Base-by-base conservation (phyloP, 2,329 filamentous ascomycete species). In the Penicillium sp. region DNA sequence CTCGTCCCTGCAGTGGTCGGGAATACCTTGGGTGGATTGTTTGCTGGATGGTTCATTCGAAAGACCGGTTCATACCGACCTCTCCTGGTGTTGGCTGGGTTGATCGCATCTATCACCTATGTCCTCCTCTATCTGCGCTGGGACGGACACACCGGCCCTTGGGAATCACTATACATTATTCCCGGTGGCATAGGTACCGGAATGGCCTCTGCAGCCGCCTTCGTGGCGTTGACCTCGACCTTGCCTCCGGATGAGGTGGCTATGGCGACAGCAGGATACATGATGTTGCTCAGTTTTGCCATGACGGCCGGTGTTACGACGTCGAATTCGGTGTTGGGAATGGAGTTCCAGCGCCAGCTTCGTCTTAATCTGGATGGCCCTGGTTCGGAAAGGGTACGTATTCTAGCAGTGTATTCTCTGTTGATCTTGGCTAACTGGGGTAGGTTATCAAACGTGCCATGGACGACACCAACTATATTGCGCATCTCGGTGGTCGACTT, bases 1-100 rank as follows among this genome's bases (percentile, higher is more conserved):
- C 75, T 92, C 0, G 80, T 91, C 42, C 88, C 88, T 0, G 85
- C 88, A 0, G 87, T 91, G 0, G 72, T 83, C 0, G 88, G 88
- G 0, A 91, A 91, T 63, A 84, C 88, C 1, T 33, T 75, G 0
- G 88, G 87, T 1, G 86, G 86, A 0, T 74, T 91, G 2, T 43
- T 87, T 0, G 80, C 86, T 0, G 88, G 88, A 0, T 65, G 77
- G 0, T 77, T 81, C 49, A 88, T 89, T 64, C 79, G 80, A 42
- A 77, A 74, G 21, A 88, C 85, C 0, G 86, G 87, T 0, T 77
- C 78, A 1, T 89, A 88, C 69, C 88, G 86, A 58, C 61, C 69
- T 0, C 75, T 86, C 0, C 75, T 85, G 0, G 75, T 84, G 0
- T 50, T 84, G 0, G 81, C 83, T 0, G 80, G 82, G 0, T 50